Conservation (phyloP, 176 grass and related monocot genomes). For the Aegilops longissima region DNA sequence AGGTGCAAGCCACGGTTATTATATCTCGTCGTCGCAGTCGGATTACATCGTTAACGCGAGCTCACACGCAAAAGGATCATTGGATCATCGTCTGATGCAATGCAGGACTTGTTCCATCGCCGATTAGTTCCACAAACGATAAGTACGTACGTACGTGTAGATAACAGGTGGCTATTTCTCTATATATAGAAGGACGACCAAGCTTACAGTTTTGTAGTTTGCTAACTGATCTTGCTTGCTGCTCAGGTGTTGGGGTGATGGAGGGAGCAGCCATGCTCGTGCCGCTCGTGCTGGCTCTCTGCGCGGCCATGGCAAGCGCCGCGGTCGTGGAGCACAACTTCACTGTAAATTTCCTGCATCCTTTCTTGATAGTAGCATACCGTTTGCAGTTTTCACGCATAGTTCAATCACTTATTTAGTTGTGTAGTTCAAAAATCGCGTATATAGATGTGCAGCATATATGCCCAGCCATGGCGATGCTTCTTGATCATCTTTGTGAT, state of each 20-base stretch:
- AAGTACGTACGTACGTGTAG: not conserved
- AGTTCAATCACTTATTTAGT: not conserved
- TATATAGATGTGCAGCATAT: no score
- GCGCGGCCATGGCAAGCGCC: not conserved
- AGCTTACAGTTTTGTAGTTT: not conserved
- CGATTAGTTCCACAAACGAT: not conserved
- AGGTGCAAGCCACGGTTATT: not conserved
- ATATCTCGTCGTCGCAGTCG: not conserved
- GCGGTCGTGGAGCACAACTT: constrained; percentile 40
- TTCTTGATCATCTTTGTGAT: not conserved
- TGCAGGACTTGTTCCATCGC: not conserved
- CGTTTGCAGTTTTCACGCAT: no score
- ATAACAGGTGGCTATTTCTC: not conserved
- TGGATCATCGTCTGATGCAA: not conserved
- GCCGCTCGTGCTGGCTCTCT: constrained; percentile 16
- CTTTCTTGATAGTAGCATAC: no score
- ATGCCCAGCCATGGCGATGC: not conserved
- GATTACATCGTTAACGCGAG: not conserved
- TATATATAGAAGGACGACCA: not conserved
- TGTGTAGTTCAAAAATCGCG: no score
- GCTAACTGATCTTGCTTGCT: not conserved
- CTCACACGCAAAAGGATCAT: not conserved
- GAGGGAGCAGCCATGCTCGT: not conserved
- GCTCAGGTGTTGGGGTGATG: not conserved
- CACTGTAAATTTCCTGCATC: constrained; percentile 15